Percentiles rank a stretch among this genome's conserved stretches.
Conservation (phyloP, 192 early-diverging fungal species). For the Dissophora globulifera region DNA sequence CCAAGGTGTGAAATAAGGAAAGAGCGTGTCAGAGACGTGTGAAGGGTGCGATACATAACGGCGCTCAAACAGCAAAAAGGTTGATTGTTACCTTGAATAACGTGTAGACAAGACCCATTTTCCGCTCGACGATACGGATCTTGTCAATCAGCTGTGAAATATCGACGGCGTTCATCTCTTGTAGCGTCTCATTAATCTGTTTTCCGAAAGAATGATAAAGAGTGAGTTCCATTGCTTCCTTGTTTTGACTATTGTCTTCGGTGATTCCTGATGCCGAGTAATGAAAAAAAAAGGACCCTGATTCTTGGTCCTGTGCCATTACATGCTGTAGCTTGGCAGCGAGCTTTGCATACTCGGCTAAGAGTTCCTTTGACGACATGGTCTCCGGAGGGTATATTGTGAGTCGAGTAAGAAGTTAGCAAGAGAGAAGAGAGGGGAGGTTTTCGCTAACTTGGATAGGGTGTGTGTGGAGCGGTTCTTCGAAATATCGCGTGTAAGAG, state of each 20-base stretch:
- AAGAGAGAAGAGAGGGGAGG: too few species aligned
- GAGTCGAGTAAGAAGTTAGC: too few species aligned
- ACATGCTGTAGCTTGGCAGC: constrained; percentile 38
- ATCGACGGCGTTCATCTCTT: constrained; percentile 48
- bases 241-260: too few species aligned
- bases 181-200: constrained; percentile 47
- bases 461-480: too few species aligned
- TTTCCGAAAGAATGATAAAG: not conserved
- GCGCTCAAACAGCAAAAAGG: not conserved
- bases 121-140: constrained; percentile 45
- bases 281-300: too few species aligned
- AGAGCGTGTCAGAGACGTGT: not conserved
- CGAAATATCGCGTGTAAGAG: too few species aligned
- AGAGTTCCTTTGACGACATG: constrained; percentile 51
- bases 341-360: constrained; percentile 34
- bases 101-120: constrained; percentile 51
- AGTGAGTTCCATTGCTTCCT: too few species aligned
- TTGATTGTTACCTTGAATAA: constrained; percentile 29
- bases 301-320: too few species aligned
- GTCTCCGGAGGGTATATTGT: not conserved
- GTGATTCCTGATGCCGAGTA: too few species aligned
- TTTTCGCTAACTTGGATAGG: too few species aligned
- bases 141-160: constrained; percentile 51
- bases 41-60: not conserved
- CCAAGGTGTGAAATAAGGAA: not conserved